phyloP scores from a whole-genome alignment of 345 rosid genomes.

The Salix suchowensis region DNA sequence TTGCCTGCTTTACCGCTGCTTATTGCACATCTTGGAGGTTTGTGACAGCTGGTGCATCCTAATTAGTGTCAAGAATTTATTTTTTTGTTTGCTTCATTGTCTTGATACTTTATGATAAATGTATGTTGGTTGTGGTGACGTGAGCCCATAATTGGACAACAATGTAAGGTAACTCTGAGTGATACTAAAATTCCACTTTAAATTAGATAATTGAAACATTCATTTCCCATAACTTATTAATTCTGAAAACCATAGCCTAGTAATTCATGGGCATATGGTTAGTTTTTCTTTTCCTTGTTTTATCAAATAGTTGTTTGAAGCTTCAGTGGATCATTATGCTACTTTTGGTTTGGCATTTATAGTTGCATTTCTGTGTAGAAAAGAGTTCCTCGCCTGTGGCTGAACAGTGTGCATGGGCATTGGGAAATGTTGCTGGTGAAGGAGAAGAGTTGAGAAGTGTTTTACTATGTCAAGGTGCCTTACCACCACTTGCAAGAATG shows the following conservation, averaged over 20 bases:
- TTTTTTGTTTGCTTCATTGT: background rate
- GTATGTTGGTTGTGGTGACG: background rate
- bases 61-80: background rate
- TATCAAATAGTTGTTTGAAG: background rate
- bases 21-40: constrained; percentile 94
- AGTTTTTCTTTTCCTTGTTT: background rate
- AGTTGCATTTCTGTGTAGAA: constrained; percentile 43
- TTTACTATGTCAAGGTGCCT: constrained; percentile 87
- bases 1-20: constrained; percentile 86
- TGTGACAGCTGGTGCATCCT: constrained; percentile 10
- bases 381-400: constrained; percentile 84
- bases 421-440: constrained; percentile 97
- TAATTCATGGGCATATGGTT: background rate
- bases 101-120: background rate
- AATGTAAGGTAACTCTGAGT: background rate
- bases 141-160: background rate
- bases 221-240: background rate
- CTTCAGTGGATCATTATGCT: background rate
- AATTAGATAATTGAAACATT: background rate
- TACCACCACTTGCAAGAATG: constrained; percentile 90
- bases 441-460: constrained; percentile 86
- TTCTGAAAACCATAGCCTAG: background rate
- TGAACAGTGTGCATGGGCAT: constrained; percentile 98
- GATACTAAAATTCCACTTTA: background rate
- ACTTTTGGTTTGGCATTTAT: background rate